A percentile compares a stretch with the other conserved stretches of the same genome.
Evolutionary conservation across 2,329 filamentous ascomycete species (phyloP).

Genomic region (Cladosporium sp.): DNA sequence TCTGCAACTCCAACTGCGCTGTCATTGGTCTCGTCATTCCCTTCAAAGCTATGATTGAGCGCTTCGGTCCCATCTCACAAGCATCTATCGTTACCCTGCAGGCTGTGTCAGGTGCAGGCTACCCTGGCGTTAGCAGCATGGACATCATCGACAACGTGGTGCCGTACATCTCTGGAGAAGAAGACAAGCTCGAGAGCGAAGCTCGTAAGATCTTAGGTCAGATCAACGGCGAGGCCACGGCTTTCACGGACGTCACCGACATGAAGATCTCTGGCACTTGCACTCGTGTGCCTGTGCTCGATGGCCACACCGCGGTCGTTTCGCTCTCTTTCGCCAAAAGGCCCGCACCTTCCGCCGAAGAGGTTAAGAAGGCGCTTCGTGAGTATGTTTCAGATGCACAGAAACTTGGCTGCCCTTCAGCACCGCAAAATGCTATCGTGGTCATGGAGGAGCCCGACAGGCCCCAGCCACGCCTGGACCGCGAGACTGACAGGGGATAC

Average conservation of each 20-base stretch:
- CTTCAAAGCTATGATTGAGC: conserved; percentile 81
- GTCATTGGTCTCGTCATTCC: conserved; percentile 95
- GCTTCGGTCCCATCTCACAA: conserved; percentile 71
- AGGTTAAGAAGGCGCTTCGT: conserved; percentile 74
- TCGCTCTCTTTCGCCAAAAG: conserved; percentile 75
- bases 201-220: conserved; percentile 88
- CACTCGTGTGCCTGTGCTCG: conserved; percentile 90
- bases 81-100: conserved; percentile 93
- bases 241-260: conserved; percentile 68
- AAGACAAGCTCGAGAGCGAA: conserved; percentile 93
- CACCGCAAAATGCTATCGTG: conserved; percentile 73
- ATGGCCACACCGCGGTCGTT: conserved; percentile 94
- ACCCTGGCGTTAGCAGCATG: conserved; percentile 87
- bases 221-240: conserved; percentile 66
- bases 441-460: conserved; percentile 88
- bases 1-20: conserved; percentile 98
- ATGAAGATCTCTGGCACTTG: conserved; percentile 82
- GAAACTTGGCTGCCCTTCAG: conserved; percentile 78
- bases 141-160: conserved; percentile 96
- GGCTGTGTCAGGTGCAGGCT: conserved; percentile 88
- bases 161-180: conserved; percentile 87
- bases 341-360: conserved; percentile 67
- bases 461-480: conserved; percentile 85
- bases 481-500: conserved; percentile 80
- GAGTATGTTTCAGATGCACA: conserved; percentile 79